phyloP scores from a whole-genome alignment of 805 yeast species.

The Lipomyces lipofer region DNA sequence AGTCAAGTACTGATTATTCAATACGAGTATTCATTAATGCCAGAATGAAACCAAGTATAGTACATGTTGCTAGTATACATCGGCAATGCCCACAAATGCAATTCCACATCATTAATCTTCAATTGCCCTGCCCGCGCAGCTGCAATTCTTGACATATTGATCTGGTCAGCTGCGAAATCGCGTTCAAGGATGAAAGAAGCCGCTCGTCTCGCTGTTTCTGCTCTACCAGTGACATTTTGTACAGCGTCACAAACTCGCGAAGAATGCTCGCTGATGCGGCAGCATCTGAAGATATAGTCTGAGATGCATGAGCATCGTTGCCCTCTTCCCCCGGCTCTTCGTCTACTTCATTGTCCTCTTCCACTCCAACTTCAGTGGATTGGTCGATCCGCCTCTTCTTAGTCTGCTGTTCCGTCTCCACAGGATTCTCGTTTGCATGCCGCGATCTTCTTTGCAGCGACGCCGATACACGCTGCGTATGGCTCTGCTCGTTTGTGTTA shows the following conservation, averaged over 20 bases:
- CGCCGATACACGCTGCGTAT: too few relatives aligned
- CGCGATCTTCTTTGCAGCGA: too few relatives aligned
- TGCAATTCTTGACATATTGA: conserved; percentile 5
- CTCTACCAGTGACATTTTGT: conserved; percentile 14
- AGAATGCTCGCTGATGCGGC: not conserved
- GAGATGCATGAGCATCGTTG: not conserved
- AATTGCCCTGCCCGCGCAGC: too few relatives aligned
- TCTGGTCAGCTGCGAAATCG: conserved; percentile 15
- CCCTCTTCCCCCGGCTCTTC: not conserved
- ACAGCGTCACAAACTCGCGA: conserved; percentile 14
- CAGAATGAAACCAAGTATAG: too few relatives aligned
- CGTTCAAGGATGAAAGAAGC: conserved; percentile 4
- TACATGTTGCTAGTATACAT: not conserved
- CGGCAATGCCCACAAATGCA: not conserved
- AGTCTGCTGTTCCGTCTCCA: too few relatives aligned
- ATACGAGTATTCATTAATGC: too few relatives aligned
- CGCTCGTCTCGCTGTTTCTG: conserved; percentile 20
- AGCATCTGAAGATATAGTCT: not conserved
- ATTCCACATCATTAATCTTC: too few relatives aligned
- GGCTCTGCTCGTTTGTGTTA: too few relatives aligned
- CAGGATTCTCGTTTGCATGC: too few relatives aligned
- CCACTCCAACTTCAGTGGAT: not conserved
- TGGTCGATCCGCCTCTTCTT: not conserved
- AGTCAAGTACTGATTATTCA: too few relatives aligned
- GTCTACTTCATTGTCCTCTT: not conserved